Evolutionary conservation across 2,329 filamentous ascomycete genomes (phyloP), one percentile per base, ranked within the genome.

Genomic region (Fusarium subglutinans): DNA sequence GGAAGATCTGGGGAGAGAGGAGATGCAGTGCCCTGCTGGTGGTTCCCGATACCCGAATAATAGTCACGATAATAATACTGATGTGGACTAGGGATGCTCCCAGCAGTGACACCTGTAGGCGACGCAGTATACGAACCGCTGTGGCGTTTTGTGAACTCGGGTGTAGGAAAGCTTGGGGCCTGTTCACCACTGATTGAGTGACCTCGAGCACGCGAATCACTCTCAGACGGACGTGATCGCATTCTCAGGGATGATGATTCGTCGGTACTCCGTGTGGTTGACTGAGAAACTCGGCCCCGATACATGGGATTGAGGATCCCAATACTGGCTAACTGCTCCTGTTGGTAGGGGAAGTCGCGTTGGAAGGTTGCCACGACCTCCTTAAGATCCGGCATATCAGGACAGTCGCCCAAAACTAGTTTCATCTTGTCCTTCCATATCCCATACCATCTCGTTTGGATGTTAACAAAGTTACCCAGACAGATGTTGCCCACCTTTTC

Each of bases 361-460:
- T 91, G 88, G 87, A 97, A 98, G 17, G 92, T 90, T 44, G 90
- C 89, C 67, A 95, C 87, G 61, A 98, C 93, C 51, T 96, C 91
- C 47, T 90, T 84, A 24, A 95, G 81, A 58, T 94, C 91, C 20
- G 91, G 90, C 13, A 91, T 88, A 56, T 92, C 86, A 26, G 79
- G 75, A 54, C 87, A 86, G 60, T 93, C 90, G 40, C 91, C 90
- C 10, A 98, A 87, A 5, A 96, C 90, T 14, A 89, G 88, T 74
- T 90, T 91, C 71, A 98, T 89, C 84, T 97, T 98, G 76, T 93
- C 92, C 77, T 93, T 92, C 90, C 95, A 95, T 44, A 94, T 91
- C 63, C 88, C 87, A 80, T 92, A 95, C 96, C 96, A 99, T 55
- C 90, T 88, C 24, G 90, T 88, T 82, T 98, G 95, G 51, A 97